Percentiles rank a stretch among this genome's conserved stretches.
Evolutionary conservation across 2,329 filamentous ascomycete species (phyloP).

Genomic region (Metarhizium humberi): DNA sequence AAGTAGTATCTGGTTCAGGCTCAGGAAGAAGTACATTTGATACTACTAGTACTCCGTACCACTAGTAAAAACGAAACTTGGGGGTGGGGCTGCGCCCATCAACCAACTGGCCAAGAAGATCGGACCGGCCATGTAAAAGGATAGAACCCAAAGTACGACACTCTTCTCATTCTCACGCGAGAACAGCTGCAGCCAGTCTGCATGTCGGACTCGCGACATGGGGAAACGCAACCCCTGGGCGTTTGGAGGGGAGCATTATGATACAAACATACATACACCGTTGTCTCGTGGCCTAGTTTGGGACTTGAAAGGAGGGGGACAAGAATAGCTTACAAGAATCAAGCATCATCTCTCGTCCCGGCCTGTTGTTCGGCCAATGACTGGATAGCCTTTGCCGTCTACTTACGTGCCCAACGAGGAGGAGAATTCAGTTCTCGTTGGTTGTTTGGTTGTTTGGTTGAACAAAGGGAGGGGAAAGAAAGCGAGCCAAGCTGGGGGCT

Average conservation of each 20-base stretch:
- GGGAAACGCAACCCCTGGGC: not conserved
- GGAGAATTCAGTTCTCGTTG: no score
- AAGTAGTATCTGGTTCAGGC: not conserved
- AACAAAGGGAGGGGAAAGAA: not conserved
- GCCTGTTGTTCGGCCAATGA: not conserved
- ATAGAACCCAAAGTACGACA: not conserved
- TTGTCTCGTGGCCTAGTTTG: not conserved
- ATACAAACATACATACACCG: not conserved
- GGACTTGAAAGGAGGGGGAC: no score
- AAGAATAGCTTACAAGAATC: not conserved
- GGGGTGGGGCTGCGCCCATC: not conserved
- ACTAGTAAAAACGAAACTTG: not conserved
- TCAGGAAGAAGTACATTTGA: not conserved
- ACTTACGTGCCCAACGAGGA: no score
- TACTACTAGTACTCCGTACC: no score
- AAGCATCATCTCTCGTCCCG: not conserved
- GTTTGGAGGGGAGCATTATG: not conserved
- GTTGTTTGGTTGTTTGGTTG: not conserved
- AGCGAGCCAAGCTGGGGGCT: not conserved
- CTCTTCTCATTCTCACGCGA: not conserved
- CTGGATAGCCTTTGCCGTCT: not conserved
- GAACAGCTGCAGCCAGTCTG: not conserved
- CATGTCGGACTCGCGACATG: not conserved
- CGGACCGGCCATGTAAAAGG: not conserved
- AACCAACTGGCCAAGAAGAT: not conserved